These are phyloP conservation scores for Lasiodiplodia sp. DNA, from an alignment of 2,329 filamentous ascomycete species.

Conservation along the genomic window DNA sequence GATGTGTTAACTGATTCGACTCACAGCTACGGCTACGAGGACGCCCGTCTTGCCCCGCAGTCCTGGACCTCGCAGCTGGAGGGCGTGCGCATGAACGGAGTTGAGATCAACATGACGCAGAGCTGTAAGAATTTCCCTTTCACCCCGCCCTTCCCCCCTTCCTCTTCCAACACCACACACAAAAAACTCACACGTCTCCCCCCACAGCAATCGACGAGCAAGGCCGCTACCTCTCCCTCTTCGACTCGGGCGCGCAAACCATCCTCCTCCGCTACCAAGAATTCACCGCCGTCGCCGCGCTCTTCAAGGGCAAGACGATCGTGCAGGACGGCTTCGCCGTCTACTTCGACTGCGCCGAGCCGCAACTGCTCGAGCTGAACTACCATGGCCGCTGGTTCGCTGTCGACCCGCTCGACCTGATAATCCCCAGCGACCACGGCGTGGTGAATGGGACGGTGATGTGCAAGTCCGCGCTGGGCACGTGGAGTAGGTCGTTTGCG, in stretches of 20 bases:
- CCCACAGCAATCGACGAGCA: background rate
- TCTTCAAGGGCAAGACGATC: constrained; percentile 11
- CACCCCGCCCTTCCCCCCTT: background rate
- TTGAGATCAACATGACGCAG: constrained; percentile 10
- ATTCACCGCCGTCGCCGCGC: constrained; percentile 2
- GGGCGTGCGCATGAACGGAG: constrained; percentile 17
- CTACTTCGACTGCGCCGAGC: constrained; percentile 6
- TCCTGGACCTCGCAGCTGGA: constrained; percentile 2
- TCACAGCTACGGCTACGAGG: constrained; percentile 2
- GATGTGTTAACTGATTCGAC: background rate
- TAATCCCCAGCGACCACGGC: constrained; percentile 5
- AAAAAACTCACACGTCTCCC: background rate
- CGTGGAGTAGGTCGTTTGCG: constrained; percentile 5
- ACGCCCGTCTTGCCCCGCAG: background rate
- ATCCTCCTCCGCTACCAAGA: constrained; percentile 5
- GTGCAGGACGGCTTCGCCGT: constrained; percentile 11
- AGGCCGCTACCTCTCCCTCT: constrained; percentile 7
- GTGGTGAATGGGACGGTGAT: constrained; percentile 12
- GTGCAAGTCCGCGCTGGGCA: constrained; percentile 19
- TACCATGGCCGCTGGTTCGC: constrained; percentile 18
- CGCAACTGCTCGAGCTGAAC: constrained; percentile 13
- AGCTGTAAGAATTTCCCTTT: background rate
- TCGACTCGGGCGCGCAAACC: constrained; percentile 2
- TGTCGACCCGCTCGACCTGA: constrained; percentile 20
- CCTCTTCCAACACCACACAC: background rate